Conservation (phyloP, 768 basidiomycete genomes). For the Mycena metata region DNA sequence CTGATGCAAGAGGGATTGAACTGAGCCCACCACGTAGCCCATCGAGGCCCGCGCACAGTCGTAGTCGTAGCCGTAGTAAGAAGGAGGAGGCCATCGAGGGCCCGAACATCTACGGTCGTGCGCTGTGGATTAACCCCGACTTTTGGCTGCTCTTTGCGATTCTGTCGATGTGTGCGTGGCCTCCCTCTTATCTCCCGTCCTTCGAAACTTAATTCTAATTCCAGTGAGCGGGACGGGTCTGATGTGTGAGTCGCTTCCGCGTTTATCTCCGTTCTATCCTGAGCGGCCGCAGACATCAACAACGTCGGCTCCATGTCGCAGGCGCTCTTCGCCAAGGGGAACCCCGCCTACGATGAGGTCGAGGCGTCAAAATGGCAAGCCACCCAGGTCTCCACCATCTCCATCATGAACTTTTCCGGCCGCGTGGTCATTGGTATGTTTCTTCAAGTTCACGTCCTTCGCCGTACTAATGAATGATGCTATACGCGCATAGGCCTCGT, state of each 20-base stretch:
- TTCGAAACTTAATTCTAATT: slow-evolving; percentile 4
- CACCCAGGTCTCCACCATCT: slow-evolving; percentile 86
- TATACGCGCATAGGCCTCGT: slow-evolving; percentile 63
- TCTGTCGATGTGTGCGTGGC: slow-evolving; percentile 67
- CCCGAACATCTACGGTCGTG: slow-evolving; percentile 54
- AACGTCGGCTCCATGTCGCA: slow-evolving; percentile 82
- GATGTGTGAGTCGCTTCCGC: slow-evolving; percentile 68
- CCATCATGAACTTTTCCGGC: slow-evolving; percentile 84
- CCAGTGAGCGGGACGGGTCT: slow-evolving; percentile 80
- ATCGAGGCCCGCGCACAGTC: slow-evolving; percentile 23
- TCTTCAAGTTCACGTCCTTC: slow-evolving; percentile 1
- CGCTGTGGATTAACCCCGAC: slow-evolving; percentile 68
- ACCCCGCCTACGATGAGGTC: slow-evolving; percentile 73
- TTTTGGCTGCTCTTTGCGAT: slow-evolving; percentile 56
- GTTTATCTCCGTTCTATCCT: slow-evolving; percentile 13
- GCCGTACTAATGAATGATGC: too few relatives aligned
- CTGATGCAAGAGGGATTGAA: slow-evolving; percentile 36
- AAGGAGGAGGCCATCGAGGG: slow-evolving; percentile 59
- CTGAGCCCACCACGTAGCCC: slow-evolving; percentile 38
- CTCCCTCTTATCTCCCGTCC: not conserved
- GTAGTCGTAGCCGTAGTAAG: slow-evolving; percentile 39
- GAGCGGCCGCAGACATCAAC: slow-evolving; percentile 70
- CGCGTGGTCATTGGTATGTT: slow-evolving; percentile 79
- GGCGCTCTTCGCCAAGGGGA: slow-evolving; percentile 73
- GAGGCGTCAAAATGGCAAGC: slow-evolving; percentile 84